phyloP scores from a whole-genome alignment of 768 basidiomycete genomes.

The Phylloporus sp. region DNA sequence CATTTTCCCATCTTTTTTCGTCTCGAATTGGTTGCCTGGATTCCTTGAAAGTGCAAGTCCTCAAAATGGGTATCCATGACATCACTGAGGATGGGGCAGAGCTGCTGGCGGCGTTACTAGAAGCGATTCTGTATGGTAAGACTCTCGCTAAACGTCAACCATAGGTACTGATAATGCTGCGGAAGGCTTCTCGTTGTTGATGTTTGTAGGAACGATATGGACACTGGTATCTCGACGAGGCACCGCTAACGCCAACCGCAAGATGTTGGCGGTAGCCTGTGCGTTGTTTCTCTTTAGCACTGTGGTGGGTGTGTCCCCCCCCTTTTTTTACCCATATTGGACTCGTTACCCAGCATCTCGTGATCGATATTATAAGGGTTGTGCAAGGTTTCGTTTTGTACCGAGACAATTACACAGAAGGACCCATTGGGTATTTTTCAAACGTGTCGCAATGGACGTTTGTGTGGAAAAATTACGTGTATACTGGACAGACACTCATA shows the following conservation, averaged over 20 bases:
- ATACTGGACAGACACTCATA: slow-evolving; percentile 17
- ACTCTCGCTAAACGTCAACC: too few species aligned
- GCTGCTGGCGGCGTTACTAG: slow-evolving; percentile 1
- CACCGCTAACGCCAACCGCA: slow-evolving; percentile 6
- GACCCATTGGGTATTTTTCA: slow-evolving; percentile 22
- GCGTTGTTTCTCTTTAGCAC: slow-evolving; percentile 24
- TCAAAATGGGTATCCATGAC: neutral
- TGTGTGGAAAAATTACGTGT: slow-evolving; percentile 20
- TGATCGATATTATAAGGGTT: slow-evolving; percentile 13
- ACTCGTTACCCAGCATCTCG: slow-evolving; percentile 12
- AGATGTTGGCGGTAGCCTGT: slow-evolving; percentile 16
- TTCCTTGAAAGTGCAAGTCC: neutral
- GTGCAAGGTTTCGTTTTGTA: slow-evolving; percentile 18
- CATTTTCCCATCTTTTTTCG: neutral
- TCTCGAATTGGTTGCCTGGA: neutral
- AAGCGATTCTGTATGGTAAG: slow-evolving; percentile 5
- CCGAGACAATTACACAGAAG: slow-evolving; percentile 18
- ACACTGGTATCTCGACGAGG: slow-evolving; percentile 8
- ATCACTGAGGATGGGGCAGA: slow-evolving; percentile 2
- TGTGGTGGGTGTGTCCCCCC: slow-evolving; percentile 6
- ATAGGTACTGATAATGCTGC: too few species aligned
- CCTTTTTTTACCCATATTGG: neutral
- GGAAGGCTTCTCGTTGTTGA: slow-evolving; percentile 29
- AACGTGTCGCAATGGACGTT: slow-evolving; percentile 20
- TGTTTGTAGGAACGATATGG: slow-evolving; percentile 28